Conservation (phyloP, 2,329 filamentous ascomycete genomes). For the Parafenestella ontariensis region DNA sequence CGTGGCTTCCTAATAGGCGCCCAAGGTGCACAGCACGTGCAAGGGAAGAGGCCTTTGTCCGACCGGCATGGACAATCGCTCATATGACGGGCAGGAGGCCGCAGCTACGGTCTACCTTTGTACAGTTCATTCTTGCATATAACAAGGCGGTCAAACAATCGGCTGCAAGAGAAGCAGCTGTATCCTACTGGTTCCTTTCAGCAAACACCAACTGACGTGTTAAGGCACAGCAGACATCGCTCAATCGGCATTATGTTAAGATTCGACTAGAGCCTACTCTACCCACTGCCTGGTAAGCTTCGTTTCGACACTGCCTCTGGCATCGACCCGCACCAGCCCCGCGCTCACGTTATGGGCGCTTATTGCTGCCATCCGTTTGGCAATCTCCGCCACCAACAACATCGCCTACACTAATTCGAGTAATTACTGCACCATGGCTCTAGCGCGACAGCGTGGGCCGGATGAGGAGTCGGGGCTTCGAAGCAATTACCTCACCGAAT, state of each 20-base stretch:
- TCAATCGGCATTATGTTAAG: no score
- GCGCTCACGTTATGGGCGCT: constrained; percentile 31
- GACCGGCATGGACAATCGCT: constrained; percentile 9
- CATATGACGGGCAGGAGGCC: constrained; percentile 11
- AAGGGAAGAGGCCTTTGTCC: constrained; percentile 2
- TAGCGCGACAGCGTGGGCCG: neutral
- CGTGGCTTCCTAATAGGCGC: constrained; percentile 14
- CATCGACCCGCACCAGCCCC: constrained; percentile 15
- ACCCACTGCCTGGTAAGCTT: constrained; percentile 4
- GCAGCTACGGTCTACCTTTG: constrained; percentile 4
- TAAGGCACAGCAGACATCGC: neutral
- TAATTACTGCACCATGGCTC: neutral
- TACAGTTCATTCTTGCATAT: neutral
- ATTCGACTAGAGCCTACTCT: neutral
- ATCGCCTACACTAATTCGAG: constrained; percentile 8
- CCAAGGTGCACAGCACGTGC: constrained; percentile 6
- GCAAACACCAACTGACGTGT: neutral
- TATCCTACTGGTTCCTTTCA: no score
- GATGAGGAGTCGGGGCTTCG: no score
- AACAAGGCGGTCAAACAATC: no score
- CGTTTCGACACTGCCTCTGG: constrained; percentile 1
- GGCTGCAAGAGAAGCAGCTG: no score
- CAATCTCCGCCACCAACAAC: constrained; percentile 22
- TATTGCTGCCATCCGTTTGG: constrained; percentile 33
- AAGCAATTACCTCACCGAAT: neutral